A percentile compares a stretch with the other conserved stretches of the same genome.
Evolutionary conservation across 164 flowering plant genomes (phyloP).

Genomic region (Macadamia tetraphylla): DNA sequence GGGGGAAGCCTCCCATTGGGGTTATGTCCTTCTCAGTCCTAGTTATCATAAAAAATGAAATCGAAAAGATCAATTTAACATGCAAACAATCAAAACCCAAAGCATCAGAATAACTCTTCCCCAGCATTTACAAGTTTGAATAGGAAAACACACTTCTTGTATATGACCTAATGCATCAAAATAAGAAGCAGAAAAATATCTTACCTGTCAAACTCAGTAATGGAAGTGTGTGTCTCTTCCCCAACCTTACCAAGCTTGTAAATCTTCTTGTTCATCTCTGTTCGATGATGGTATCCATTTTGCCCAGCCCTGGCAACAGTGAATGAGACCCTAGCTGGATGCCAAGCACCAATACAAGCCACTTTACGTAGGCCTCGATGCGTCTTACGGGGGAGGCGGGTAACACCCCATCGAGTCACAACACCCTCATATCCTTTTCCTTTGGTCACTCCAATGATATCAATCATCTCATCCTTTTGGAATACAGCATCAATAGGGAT

Average conservation of each 20-base stretch:
- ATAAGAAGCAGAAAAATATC: neutral
- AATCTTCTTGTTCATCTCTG: constrained; percentile 16
- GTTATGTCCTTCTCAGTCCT: constrained; percentile 18
- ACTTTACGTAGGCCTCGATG: constrained; percentile 18
- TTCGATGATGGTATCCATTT: constrained; percentile 13
- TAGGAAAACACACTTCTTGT: neutral
- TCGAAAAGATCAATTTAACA: no score
- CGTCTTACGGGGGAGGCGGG: constrained; percentile 14
- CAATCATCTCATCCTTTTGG: constrained; percentile 21
- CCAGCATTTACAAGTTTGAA: no score
- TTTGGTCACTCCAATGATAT: constrained; percentile 1
- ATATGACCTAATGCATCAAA: neutral
- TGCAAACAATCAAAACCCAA: no score
- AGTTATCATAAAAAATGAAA: neutral
- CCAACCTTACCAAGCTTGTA: constrained; percentile 15
- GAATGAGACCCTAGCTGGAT: constrained; percentile 17
- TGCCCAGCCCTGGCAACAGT: constrained; percentile 15
- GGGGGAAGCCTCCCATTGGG: constrained; percentile 21
- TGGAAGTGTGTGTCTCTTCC: constrained; percentile 7
- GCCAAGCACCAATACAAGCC: constrained; percentile 18
- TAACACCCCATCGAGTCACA: constrained; percentile 21
- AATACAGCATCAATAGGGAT: constrained; percentile 14
- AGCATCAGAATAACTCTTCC: no score
- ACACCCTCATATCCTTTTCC: constrained; percentile 21
- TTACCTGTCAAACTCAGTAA: constrained; percentile 15